Evolutionary conservation across 2,329 filamentous ascomycete species (phyloP).

Genomic region (Fusarium haematococcum): DNA sequence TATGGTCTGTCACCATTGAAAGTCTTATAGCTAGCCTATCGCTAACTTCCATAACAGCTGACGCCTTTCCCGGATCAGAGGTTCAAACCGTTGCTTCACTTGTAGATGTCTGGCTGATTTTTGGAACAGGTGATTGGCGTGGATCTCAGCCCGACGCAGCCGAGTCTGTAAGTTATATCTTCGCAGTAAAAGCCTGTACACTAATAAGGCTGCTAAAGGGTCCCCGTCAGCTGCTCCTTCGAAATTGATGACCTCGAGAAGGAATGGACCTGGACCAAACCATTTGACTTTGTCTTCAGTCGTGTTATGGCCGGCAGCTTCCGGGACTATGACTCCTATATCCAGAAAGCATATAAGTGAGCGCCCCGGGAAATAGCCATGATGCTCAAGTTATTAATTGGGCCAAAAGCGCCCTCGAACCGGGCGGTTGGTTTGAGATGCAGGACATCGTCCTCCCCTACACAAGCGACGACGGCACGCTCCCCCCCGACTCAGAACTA

Average conservation of each 20-base stretch:
- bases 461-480: slow-evolving; percentile 6
- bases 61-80: background rate
- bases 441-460: slow-evolving; percentile 6
- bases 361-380: background rate
- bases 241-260: slow-evolving; percentile 19
- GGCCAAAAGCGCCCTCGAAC: background rate
- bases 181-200: background rate
- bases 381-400: no score
- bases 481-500: background rate
- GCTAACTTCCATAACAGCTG: background rate
- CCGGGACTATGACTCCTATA: slow-evolving; percentile 5
- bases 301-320: slow-evolving; percentile 10
- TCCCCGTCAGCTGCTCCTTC: slow-evolving; percentile 9
- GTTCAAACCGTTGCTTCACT: background rate
- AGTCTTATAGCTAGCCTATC: no score
- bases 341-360: slow-evolving; percentile 8
- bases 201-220: background rate
- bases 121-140: slow-evolving; percentile 12
- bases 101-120: background rate
- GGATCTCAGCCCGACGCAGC: slow-evolving; percentile 17
- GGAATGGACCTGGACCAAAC: slow-evolving; percentile 14
- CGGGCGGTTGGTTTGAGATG: slow-evolving; percentile 15
- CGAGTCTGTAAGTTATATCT: background rate
- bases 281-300: slow-evolving; percentile 9
- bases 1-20: background rate